A percentile compares a stretch with the other conserved stretches of the same genome.
Conservation (phyloP, 2,329 filamentous ascomycete species). For the Stachybotrys elegans region DNA sequence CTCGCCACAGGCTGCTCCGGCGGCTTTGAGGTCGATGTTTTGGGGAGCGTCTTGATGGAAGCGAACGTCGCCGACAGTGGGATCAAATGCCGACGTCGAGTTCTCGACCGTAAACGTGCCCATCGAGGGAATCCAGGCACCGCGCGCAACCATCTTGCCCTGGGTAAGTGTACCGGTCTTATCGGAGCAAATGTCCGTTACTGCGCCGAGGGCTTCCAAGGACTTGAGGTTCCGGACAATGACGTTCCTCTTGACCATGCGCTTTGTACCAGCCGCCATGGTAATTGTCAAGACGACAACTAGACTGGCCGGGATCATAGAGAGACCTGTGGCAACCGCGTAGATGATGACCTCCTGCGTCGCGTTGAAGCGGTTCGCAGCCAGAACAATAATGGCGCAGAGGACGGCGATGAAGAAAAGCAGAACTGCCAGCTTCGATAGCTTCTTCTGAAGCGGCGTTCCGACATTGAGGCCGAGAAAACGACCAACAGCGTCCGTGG, state of each 20-base stretch:
- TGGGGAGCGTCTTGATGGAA: too few relatives aligned
- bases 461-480: slow-evolving; percentile 50
- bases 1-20: too few relatives aligned
- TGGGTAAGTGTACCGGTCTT: slow-evolving; percentile 52
- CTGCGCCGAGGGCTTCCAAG: slow-evolving; percentile 49
- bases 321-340: slow-evolving; percentile 39
- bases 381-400: slow-evolving; percentile 40
- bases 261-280: slow-evolving; percentile 50
- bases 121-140: slow-evolving; percentile 44
- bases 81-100: slow-evolving; percentile 53
- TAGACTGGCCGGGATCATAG: slow-evolving; percentile 48
- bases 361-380: slow-evolving; percentile 33
- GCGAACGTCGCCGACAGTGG: slow-evolving; percentile 42
- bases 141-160: slow-evolving; percentile 49
- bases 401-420: slow-evolving; percentile 56
- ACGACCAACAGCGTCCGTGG: slow-evolving; percentile 30
- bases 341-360: slow-evolving; percentile 37
- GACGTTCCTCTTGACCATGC: slow-evolving; percentile 48
- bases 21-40: too few relatives aligned
- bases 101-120: slow-evolving; percentile 41
- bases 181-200: slow-evolving; percentile 53
- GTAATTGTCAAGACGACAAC: slow-evolving; percentile 53
- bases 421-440: slow-evolving; percentile 64
- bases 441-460: slow-evolving; percentile 64
- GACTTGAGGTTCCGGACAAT: slow-evolving; percentile 47